Evolutionary conservation across 306 rosid genomes (phyloP).

Genomic region (Glycine latifolia): DNA sequence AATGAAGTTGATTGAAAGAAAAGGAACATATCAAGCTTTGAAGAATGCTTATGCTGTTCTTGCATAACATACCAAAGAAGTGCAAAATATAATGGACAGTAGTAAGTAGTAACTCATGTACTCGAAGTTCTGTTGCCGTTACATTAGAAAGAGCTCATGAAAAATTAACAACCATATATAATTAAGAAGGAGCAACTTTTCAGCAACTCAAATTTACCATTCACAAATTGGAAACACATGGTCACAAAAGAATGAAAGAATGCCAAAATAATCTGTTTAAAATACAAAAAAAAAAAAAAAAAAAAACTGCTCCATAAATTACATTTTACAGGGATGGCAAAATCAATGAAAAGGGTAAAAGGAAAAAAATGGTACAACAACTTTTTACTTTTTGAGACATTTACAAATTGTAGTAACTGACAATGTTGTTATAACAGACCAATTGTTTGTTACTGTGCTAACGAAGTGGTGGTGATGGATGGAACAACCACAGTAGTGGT

Average conservation of each 20-base stretch:
- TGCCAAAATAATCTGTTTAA: neutral
- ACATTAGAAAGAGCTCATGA: neutral
- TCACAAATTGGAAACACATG: neutral
- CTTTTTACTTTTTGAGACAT: conserved; percentile 16
- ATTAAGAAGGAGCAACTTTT: neutral
- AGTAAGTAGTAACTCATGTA: neutral
- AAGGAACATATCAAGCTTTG: neutral
- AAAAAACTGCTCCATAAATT: conserved; percentile 26
- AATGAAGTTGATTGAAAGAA: neutral
- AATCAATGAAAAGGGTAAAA: neutral
- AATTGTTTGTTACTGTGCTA: neutral
- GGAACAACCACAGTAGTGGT: conserved; percentile 41
- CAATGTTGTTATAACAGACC: neutral
- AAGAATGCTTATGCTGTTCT: neutral
- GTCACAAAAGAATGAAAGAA: conserved; percentile 43
- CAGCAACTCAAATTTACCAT: conserved; percentile 6
- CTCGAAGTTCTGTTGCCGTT: neutral
- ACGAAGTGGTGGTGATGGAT: neutral
- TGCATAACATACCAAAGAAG: neutral
- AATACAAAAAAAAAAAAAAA: neutral
- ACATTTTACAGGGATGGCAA: conserved; percentile 36
- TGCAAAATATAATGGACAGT: neutral
- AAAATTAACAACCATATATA: neutral
- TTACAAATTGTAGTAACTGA: conserved; percentile 36
- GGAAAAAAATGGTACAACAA: neutral